These are phyloP conservation scores for Calonectria leucothoes DNA, from an alignment of 2,329 filamentous ascomycete genomes.

Conservation along the genomic window DNA sequence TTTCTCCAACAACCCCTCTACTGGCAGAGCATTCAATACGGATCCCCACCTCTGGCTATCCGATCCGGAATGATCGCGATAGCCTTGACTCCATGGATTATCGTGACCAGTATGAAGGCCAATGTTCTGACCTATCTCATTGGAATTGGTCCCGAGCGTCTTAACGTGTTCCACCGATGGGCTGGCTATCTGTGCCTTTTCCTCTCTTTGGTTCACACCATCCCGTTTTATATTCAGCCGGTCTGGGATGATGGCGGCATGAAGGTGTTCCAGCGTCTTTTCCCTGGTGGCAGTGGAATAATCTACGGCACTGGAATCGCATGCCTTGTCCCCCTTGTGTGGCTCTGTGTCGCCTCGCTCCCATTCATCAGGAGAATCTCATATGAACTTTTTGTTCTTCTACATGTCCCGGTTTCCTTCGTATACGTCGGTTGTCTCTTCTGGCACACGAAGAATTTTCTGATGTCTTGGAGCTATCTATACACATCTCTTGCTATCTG, in stretches of 20 bases:
- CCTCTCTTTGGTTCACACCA: conserved; percentile 83
- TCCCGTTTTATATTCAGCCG: conserved; percentile 91
- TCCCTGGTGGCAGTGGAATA: conserved; percentile 72
- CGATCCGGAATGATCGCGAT: conserved; percentile 92
- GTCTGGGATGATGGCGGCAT: conserved; percentile 85
- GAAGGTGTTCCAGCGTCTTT: conserved; percentile 76
- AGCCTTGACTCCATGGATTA: conserved; percentile 91
- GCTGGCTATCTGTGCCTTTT: conserved; percentile 87
- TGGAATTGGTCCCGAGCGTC: conserved; percentile 89
- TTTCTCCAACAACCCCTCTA: conserved; percentile 91
- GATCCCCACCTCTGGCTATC: conserved; percentile 89
- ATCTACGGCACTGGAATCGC: conserved; percentile 90
- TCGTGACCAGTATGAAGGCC: conserved; percentile 90
- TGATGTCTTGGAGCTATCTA: conserved; percentile 91
- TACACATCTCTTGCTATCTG: conserved; percentile 85
- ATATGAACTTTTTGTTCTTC: conserved; percentile 86
- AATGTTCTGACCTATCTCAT: conserved; percentile 87
- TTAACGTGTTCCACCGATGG: conserved; percentile 96
- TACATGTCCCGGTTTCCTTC: conserved; percentile 86
- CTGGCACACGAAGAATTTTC: conserved; percentile 95
- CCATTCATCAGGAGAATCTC: conserved; percentile 80
- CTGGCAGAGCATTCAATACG: conserved; percentile 86
- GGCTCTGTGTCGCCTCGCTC: conserved; percentile 88
- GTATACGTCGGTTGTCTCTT: conserved; percentile 87
- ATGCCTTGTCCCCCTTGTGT: conserved; percentile 81